Conservation (phyloP, 2,329 filamentous ascomycete genomes). For the Verruconis gallopava region DNA sequence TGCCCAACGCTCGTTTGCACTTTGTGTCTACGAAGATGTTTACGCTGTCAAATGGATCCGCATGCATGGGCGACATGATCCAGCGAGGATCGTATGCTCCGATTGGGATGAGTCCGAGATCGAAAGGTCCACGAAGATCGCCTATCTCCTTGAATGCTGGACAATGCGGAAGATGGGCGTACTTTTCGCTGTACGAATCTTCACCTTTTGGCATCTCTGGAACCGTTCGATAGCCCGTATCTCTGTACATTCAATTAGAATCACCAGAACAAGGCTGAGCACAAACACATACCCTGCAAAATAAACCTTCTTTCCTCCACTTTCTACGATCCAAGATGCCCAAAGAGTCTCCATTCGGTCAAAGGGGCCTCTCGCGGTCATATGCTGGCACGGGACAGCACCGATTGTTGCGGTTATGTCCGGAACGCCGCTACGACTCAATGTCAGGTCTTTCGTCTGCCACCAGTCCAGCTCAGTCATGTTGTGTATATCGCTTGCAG, state of each 20-base stretch:
- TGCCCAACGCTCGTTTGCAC: constrained; percentile 66
- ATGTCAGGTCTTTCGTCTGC: constrained; percentile 63
- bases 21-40: constrained; percentile 79
- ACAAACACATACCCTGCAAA: constrained; percentile 49
- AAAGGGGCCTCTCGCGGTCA: constrained; percentile 51
- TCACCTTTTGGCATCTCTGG: constrained; percentile 45
- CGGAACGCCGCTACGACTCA: constrained; percentile 29
- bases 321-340: constrained; percentile 72
- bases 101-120: constrained; percentile 85
- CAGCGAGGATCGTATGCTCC: constrained; percentile 68
- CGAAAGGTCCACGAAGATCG: constrained; percentile 66
- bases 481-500: constrained; percentile 52
- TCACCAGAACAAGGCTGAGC: no score
- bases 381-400: constrained; percentile 78
- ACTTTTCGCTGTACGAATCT: constrained; percentile 61
- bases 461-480: constrained; percentile 94
- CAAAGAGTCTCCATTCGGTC: constrained; percentile 71
- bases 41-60: constrained; percentile 74
- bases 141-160: constrained; percentile 83
- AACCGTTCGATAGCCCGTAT: constrained; percentile 81
- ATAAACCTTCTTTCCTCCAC: constrained; percentile 65
- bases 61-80: constrained; percentile 71
- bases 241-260: no score
- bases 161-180: constrained; percentile 52
- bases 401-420: constrained; percentile 58